phyloP scores from a whole-genome alignment of 441 rosid species.

The Kokia cookei region DNA sequence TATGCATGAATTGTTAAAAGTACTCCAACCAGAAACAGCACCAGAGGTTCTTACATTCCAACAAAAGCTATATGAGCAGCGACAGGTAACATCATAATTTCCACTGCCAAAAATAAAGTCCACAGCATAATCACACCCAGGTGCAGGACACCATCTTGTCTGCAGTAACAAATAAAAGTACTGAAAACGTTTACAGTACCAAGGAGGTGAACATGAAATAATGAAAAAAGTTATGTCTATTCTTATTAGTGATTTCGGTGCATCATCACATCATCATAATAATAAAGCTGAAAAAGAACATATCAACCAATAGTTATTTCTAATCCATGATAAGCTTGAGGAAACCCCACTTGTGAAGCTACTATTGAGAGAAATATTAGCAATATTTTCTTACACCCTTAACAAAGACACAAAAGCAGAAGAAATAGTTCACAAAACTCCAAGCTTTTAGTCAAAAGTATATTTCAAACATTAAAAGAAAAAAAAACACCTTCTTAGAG shows the following conservation, averaged over 20 bases:
- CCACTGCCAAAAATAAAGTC: constrained; percentile 62
- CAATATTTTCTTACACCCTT: not conserved
- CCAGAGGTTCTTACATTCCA: constrained; percentile 54
- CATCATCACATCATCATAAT: not conserved
- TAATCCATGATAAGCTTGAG: not conserved
- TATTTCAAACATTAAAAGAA: not conserved
- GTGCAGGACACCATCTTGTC: constrained; percentile 89
- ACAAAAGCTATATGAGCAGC: constrained; percentile 62
- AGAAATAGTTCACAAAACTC: not conserved
- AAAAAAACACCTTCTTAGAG: not conserved
- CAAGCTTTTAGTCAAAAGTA: not conserved
- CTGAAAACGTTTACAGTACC: not conserved
- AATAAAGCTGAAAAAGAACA: not conserved
- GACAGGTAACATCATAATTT: constrained; percentile 57
- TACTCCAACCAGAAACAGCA: not conserved
- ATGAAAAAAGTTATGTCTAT: not conserved
- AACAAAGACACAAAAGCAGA: not conserved
- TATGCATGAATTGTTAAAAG: not conserved
- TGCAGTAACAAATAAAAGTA: constrained; percentile 15
- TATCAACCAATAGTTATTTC: not conserved
- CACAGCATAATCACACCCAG: constrained; percentile 70
- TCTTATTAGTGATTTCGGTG: not conserved
- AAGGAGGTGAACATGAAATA: not conserved
- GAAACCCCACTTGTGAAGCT: not conserved
- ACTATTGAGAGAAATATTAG: not conserved